A percentile compares a stretch with the other conserved stretches of the same genome.
These are phyloP conservation scores for Mycena belliarum DNA, from an alignment of 768 basidiomycete species.

Conservation along the genomic window DNA sequence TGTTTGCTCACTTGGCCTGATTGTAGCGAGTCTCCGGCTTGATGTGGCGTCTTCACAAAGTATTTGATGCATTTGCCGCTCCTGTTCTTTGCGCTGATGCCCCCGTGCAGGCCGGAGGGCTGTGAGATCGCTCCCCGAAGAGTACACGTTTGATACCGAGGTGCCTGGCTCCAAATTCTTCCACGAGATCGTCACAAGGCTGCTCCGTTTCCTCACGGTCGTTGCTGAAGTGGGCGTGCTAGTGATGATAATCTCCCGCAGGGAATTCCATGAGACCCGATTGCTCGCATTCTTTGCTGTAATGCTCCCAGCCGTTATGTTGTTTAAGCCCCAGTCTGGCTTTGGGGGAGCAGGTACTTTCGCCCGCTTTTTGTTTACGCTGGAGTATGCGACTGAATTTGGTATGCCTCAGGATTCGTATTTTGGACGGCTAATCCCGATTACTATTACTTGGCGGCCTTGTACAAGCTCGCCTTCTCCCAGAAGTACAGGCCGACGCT, in stretches of 20 bases:
- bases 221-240: constrained; percentile 7
- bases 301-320: constrained; percentile 31
- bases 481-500: constrained; percentile 26
- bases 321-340: constrained; percentile 35
- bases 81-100: not conserved
- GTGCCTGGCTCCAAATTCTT: constrained; percentile 16
- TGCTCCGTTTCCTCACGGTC: constrained; percentile 14
- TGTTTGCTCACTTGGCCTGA: not conserved
- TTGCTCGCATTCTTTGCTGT: constrained; percentile 29
- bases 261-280: constrained; percentile 22
- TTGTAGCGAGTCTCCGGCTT: constrained; percentile 27
- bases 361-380: constrained; percentile 40
- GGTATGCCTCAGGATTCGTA: constrained; percentile 13
- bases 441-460: constrained; percentile 29
- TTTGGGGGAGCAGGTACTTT: constrained; percentile 37
- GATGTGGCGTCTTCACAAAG: constrained; percentile 24
- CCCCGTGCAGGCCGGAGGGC: constrained; percentile 4
- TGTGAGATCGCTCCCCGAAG: constrained; percentile 8
- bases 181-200: constrained; percentile 15
- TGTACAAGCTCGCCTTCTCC: constrained; percentile 30
- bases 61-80: constrained; percentile 4
- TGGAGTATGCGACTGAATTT: constrained; percentile 24
- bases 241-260: constrained; percentile 16
- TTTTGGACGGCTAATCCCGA: constrained; percentile 25
- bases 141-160: constrained; percentile 4